phyloP scores from a whole-genome alignment of 176 grass and related monocot species.

The Tillandsia fasciculata region DNA sequence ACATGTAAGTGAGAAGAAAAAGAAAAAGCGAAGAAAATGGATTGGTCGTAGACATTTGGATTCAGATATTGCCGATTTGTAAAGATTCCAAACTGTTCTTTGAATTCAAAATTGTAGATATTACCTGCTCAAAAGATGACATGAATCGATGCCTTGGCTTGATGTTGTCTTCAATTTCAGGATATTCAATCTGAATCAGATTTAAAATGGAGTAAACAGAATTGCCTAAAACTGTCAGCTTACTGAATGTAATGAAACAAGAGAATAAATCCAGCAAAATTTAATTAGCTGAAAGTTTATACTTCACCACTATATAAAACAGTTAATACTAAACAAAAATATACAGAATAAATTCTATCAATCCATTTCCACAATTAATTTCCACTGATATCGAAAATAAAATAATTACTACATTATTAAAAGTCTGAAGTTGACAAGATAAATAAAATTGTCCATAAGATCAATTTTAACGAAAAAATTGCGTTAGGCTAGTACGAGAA shows the following conservation, averaged over 20 bases:
- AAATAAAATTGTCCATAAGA: too few species aligned
- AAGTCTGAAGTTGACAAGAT: too few species aligned
- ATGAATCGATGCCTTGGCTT: constrained; percentile 95
- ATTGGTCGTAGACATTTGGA: neutral
- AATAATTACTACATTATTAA: too few species aligned
- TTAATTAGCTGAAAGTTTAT: too few species aligned
- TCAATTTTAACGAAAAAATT: too few species aligned
- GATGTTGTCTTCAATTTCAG: constrained; percentile 88
- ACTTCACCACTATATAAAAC: too few species aligned
- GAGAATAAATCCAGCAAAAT: too few species aligned
- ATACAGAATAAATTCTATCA: too few species aligned
- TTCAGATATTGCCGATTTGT: neutral
- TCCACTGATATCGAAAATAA: too few species aligned
- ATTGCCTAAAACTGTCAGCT: neutral
- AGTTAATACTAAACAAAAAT: too few species aligned
- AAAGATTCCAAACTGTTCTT: neutral
- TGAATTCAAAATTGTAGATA: neutral
- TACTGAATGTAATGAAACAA: neutral
- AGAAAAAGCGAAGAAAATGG: neutral
- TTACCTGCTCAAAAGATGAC: constrained; percentile 96
- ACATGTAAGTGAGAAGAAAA: constrained; percentile 6
- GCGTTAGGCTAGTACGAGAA: too few species aligned
- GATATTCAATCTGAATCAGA: constrained; percentile 65
- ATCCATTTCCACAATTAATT: too few species aligned
- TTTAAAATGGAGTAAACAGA: neutral